phyloP scores from a whole-genome alignment of 192 early-diverging fungal genomes.

The Anaeromyces robustus region DNA sequence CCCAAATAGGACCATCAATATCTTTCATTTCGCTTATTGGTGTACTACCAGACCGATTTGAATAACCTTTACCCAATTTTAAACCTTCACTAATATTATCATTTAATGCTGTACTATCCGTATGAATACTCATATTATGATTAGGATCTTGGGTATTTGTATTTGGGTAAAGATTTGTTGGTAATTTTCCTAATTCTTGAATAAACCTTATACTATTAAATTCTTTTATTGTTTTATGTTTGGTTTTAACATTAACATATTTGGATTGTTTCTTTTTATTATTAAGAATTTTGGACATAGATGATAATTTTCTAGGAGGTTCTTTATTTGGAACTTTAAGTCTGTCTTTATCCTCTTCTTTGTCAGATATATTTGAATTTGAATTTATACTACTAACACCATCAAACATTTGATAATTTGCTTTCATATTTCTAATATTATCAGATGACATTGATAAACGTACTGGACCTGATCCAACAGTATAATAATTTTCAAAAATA shows the following conservation, averaged over 20 bases:
- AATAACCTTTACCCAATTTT: neutral
- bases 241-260: slow-evolving; percentile 12
- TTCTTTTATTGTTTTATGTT: slow-evolving; percentile 13
- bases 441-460: neutral
- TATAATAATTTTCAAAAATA: neutral
- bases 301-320: neutral
- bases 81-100: neutral
- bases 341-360: slow-evolving; percentile 13
- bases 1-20: slow-evolving; percentile 40
- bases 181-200: slow-evolving; percentile 12
- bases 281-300: slow-evolving; percentile 2
- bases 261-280: neutral
- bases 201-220: slow-evolving; percentile 9
- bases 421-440: neutral
- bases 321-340: slow-evolving; percentile 2
- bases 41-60: neutral
- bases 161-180: neutral
- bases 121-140: slow-evolving; percentile 10
- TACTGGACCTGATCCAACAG: neutral
- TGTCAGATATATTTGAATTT: neutral
- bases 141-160: neutral
- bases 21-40: neutral
- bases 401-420: neutral
- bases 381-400: neutral
- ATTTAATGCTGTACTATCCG: slow-evolving; percentile 13